A percentile compares a stretch with the other conserved stretches of the same genome.
Conservation (phyloP, 208 protist genomes). For the Endotrypanum monterogeii region DNA sequence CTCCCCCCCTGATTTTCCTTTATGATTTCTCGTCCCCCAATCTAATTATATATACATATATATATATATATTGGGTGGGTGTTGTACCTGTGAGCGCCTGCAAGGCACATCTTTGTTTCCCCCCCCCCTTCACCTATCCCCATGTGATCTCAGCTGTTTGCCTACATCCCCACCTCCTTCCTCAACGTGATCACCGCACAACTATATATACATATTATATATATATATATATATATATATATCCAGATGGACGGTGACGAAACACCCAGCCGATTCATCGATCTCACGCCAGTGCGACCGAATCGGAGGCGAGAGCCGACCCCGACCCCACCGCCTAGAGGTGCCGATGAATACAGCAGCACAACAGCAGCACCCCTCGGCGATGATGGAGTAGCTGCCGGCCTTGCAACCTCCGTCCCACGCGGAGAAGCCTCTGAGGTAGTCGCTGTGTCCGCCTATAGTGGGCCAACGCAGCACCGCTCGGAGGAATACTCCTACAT, state of each 20-base stretch:
- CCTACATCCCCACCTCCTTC: neutral
- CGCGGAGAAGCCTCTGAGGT: neutral
- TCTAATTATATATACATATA: too few relatives aligned
- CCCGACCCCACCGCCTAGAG: neutral
- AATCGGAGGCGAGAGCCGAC: constrained; percentile 29
- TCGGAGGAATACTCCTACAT: constrained; percentile 87
- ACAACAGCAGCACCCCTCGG: neutral
- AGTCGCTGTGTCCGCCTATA: constrained; percentile 8
- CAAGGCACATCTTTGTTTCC: too few relatives aligned
- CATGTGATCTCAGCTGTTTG: neutral
- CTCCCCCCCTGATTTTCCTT: neutral
- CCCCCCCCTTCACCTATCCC: too few relatives aligned
- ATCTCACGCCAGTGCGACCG: constrained; percentile 61
- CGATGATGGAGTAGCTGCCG: neutral
- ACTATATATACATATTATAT: neutral
- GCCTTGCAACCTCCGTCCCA: neutral
- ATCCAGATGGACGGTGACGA: constrained; percentile 43
- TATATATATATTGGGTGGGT: too few relatives aligned
- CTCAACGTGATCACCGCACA: neutral
- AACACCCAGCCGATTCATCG: constrained; percentile 27
- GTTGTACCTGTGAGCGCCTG: too few relatives aligned
- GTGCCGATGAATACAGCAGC: neutral
- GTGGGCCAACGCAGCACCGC: constrained; percentile 27
- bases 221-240: neutral
- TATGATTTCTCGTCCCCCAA: too few relatives aligned